A percentile compares a stretch with the other conserved stretches of the same genome.
Conservation (phyloP, 208 protist genomes). For the Trypanosoma platydactyli region DNA sequence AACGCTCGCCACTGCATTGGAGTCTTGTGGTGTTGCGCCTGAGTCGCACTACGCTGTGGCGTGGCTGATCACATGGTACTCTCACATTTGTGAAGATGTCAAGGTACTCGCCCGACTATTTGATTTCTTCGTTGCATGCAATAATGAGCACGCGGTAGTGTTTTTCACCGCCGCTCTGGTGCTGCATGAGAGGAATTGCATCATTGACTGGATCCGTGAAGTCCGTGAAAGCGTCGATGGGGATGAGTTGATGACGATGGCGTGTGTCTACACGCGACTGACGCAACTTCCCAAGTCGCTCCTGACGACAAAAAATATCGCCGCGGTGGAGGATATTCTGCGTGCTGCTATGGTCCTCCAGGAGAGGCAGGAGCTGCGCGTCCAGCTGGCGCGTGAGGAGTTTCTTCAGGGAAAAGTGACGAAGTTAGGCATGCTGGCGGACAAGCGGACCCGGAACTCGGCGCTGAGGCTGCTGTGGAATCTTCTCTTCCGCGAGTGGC, state of each 20-base stretch:
- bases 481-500: constrained; percentile 74
- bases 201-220: constrained; percentile 47
- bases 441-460: constrained; percentile 62
- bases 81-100: constrained; percentile 51
- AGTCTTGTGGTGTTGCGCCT: constrained; percentile 67
- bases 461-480: constrained; percentile 69
- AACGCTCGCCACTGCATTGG: constrained; percentile 54
- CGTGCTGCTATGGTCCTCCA: constrained; percentile 30
- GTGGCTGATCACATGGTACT: constrained; percentile 90
- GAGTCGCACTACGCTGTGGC: constrained; percentile 86
- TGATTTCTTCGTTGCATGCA: constrained; percentile 61
- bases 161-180: constrained; percentile 80
- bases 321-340: constrained; percentile 45
- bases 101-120: constrained; percentile 60
- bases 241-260: constrained; percentile 66
- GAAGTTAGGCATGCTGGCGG: constrained; percentile 59
- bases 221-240: constrained; percentile 36
- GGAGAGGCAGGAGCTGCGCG: constrained; percentile 29
- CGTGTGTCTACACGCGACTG: constrained; percentile 63
- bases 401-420: constrained; percentile 59
- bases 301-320: constrained; percentile 34
- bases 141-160: constrained; percentile 53
- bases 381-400: constrained; percentile 35
- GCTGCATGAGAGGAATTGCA: constrained; percentile 45
- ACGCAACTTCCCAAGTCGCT: constrained; percentile 43